Evolutionary conservation across 108 stramenopile genomes (phyloP).

Genomic region (Fragilaria crotonensis): DNA sequence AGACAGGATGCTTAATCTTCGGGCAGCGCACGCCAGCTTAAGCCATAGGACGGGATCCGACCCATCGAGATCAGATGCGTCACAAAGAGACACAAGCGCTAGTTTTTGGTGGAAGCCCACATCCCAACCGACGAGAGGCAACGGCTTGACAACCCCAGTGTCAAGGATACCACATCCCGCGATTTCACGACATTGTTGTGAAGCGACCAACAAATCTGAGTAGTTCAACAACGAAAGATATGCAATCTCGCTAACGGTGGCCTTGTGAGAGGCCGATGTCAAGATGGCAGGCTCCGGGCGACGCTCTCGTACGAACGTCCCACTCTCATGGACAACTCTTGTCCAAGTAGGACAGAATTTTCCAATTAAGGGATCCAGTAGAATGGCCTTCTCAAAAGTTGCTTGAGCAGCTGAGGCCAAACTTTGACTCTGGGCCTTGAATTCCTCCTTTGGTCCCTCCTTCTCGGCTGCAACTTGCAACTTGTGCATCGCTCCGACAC

Average conservation of each 20-base stretch:
- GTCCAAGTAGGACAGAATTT: slow-evolving; percentile 21
- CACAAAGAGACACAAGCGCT: slow-evolving; percentile 58
- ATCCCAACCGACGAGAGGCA: slow-evolving; percentile 22
- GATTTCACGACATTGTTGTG: background rate
- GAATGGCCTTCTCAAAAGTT: slow-evolving; percentile 43
- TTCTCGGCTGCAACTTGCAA: background rate
- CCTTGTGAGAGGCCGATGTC: slow-evolving; percentile 48
- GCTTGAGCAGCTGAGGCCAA: slow-evolving; percentile 53
- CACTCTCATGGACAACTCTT: background rate
- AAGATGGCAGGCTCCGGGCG: slow-evolving; percentile 24
- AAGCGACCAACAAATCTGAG: slow-evolving; percentile 57
- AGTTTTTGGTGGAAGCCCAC: slow-evolving; percentile 49
- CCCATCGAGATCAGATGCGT: slow-evolving; percentile 68
- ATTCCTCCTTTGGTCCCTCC: background rate
- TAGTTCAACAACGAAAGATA: slow-evolving; percentile 78
- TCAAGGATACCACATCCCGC: slow-evolving; percentile 45
- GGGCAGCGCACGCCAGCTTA: slow-evolving; percentile 65
- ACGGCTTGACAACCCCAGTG: slow-evolving; percentile 42
- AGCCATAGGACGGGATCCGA: slow-evolving; percentile 77
- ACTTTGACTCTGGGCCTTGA: slow-evolving; percentile 14
- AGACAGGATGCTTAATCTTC: slow-evolving; percentile 19
- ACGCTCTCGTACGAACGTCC: slow-evolving; percentile 4
- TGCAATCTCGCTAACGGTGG: slow-evolving; percentile 45
- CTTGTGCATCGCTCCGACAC: slow-evolving; percentile 62
- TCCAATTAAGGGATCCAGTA: slow-evolving; percentile 59